Base-by-base conservation (phyloP, 2,329 filamentous ascomycete genomes). In the Xylaria sp. region DNA sequence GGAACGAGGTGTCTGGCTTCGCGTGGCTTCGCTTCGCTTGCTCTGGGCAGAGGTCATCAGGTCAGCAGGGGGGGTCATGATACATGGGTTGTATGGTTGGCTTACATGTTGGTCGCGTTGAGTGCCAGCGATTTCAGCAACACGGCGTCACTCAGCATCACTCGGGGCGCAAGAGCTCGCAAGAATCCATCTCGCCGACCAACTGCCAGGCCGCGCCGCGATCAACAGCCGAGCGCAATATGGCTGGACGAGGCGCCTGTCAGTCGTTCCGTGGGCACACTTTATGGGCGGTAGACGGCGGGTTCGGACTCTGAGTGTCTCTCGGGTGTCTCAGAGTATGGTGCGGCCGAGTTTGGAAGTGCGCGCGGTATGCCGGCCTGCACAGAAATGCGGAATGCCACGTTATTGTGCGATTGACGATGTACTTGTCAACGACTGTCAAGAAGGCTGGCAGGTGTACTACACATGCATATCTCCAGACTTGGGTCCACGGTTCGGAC, bases 1-100 rank as follows among this genome's bases (percentile, higher is more conserved):
- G 68, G 72, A 75, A 37, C 69, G 72, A 75, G 73, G 74, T 73
- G 74, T 74, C 66, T 75, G 73, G 73, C 72, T 72, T 73, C 68
- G 73, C 72, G 75, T 54, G 8, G 73, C 72, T 75, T 54, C 12
- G 60, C 50, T 65, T 60, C 13, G 52, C 68, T 74, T 74, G 65
- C 57, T 72, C 52, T 55, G n/a, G 52, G 52, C 28, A 65, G 44
- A 59, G 62, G 61, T 68, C 44, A 68, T 65, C 48, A 66, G 61
- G 61, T 66, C 37, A 52, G 61, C 55, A 66, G 25, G 61, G 25
- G 61, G 50, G 62, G 37, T 46, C 23, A 34, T 3, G 50, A 48
- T n/a, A 23, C 23, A n/a, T 60, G 50, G 61, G 37, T 44, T n/a
- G 18, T 25, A 13, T 61, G 64, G 23, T 20, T 13, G 23, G 10